Base-by-base conservation (phyloP, 2,329 filamentous ascomycete genomes). In the Colletotrichum abscissum region DNA sequence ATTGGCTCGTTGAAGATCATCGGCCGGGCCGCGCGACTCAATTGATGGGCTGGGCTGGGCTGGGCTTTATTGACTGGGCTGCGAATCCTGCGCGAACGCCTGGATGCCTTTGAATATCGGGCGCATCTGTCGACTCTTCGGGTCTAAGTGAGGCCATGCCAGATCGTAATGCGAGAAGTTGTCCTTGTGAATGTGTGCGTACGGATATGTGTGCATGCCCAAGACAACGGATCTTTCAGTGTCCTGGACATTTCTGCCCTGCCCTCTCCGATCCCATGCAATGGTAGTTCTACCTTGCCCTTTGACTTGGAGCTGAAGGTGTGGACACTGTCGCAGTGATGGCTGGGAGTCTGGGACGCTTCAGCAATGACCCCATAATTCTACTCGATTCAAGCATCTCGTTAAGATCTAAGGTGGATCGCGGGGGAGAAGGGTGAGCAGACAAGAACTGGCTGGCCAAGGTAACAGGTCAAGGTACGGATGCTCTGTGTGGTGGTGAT, bases 331-430 rank as follows among this genome's bases (percentile, higher is more conserved):
- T 66, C 63, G 46, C 54, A 30, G 59, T 46, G 59, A 70, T 60
- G 66, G 63, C 68, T 42, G 60, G 60, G 66, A 63, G 42, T 11
- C 46, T 60, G 65, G 38, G 54, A 52, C 26, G 42, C 42, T 49
- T 22, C 42, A 49, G 16, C 42, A 11, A 42, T n/a, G 67, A 28
- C 71, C 62, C 71, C 71, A 73, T 73, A 71, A 38, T 69, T 59
- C 49, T 57, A 54, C 52, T 73, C 68, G 49, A 71, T 71, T 66
- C 71, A 73, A 73, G 71, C 60, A 73, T 71, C 56, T 73, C 67
- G 71, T 73, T 69, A 66, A 73, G 71, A 73, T 73, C 71, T 16
- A 56, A 49, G 71, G 71, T 73, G 71, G 71, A 71, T 73, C 67
- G 71, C 26, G 67, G 71, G 71, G 70, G 54, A 56, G 55, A 46